Conservation (phyloP, 2,329 filamentous ascomycete species). For the Aspergillus neoniger region DNA sequence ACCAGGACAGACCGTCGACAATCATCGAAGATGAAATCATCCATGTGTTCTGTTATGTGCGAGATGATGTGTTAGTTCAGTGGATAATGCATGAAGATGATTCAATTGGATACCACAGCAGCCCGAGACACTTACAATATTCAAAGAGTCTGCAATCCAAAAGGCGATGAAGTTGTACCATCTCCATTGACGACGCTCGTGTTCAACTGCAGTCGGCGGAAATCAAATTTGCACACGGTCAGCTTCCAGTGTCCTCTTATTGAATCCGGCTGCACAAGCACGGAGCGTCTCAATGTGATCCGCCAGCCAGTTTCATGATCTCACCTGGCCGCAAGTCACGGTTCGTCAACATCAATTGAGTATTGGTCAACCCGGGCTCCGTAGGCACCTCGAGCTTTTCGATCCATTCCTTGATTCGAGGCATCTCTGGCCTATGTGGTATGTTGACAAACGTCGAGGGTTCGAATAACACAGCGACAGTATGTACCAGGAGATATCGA, state of each 20-base stretch:
- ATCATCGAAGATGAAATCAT: slow-evolving; percentile 90
- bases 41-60: slow-evolving; percentile 69
- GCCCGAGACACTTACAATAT: slow-evolving; percentile 58
- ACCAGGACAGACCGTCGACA: slow-evolving; percentile 77
- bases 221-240: slow-evolving; percentile 19
- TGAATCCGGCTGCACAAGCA: slow-evolving; percentile 8
- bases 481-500: not conserved
- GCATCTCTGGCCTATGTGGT: slow-evolving; percentile 24
- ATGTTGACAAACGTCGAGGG: not conserved
- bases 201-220: slow-evolving; percentile 63
- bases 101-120: not conserved
- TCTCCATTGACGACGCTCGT: slow-evolving; percentile 77
- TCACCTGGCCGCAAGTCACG: slow-evolving; percentile 70
- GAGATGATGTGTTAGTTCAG: not conserved
- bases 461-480: not conserved
- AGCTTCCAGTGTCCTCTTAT: slow-evolving; percentile 9
- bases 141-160: slow-evolving; percentile 83
- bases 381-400: slow-evolving; percentile 69
- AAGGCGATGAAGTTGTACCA: slow-evolving; percentile 87
- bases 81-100: slow-evolving; percentile 7
- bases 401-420: slow-evolving; percentile 32
- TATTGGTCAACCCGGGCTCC: slow-evolving; percentile 74
- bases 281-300: slow-evolving; percentile 12
- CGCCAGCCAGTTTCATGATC: slow-evolving; percentile 15
- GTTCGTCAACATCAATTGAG: slow-evolving; percentile 86